Conservation (phyloP, 805 yeast genomes). For the Suhomyces xylopsoci region DNA sequence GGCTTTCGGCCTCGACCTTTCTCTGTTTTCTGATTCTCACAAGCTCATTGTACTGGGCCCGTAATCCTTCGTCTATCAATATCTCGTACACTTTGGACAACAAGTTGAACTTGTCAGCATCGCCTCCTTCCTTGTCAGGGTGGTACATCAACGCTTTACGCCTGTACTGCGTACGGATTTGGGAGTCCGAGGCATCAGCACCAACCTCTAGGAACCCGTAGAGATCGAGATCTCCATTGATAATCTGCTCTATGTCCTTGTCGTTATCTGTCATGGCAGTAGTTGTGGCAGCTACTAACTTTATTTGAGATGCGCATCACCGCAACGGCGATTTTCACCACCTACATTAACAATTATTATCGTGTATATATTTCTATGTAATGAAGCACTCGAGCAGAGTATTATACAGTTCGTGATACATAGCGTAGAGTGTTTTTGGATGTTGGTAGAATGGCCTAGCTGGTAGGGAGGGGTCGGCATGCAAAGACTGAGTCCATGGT, state of each 20-base stretch:
- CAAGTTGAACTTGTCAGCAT: slow-evolving; percentile 25
- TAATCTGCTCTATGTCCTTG: slow-evolving; percentile 10
- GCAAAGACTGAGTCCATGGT: background rate
- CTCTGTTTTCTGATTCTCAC: slow-evolving; percentile 12
- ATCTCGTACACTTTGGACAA: slow-evolving; percentile 31
- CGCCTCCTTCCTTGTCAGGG: slow-evolving; percentile 36
- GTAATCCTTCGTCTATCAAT: slow-evolving; percentile 21
- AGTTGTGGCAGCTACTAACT: background rate
- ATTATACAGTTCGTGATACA: background rate
- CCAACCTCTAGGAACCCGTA: slow-evolving; percentile 24
- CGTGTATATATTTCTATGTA: background rate
- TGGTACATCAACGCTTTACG: slow-evolving; percentile 35
- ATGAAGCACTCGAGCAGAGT: background rate
- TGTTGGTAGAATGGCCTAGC: background rate
- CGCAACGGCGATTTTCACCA: background rate
- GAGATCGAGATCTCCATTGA: slow-evolving; percentile 26
- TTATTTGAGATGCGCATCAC: background rate
- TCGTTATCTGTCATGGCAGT: background rate
- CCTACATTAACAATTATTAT: background rate
- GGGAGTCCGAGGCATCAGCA: slow-evolving; percentile 18
- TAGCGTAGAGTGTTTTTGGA: background rate
- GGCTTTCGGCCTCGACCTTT: slow-evolving; percentile 8
- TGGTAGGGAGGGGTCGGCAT: background rate
- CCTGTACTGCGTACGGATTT: slow-evolving; percentile 31
- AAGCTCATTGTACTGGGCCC: slow-evolving; percentile 30